Evolutionary conservation across 2,329 filamentous ascomycete species (phyloP).

Genomic region (Lachnellula arida): DNA sequence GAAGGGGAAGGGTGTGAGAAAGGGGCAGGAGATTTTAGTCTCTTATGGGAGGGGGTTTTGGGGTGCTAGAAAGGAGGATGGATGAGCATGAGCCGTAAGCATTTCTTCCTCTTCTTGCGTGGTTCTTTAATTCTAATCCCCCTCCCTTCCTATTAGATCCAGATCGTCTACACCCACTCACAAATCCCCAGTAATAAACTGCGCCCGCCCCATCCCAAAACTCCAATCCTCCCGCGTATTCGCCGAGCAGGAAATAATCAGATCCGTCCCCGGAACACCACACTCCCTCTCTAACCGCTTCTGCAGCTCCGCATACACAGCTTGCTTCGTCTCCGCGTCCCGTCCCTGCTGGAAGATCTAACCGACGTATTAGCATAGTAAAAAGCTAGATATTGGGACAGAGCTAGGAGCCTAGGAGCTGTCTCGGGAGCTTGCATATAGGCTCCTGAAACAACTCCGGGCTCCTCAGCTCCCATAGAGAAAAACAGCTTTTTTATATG

Average conservation of each 20-base stretch:
- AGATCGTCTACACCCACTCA: neutral
- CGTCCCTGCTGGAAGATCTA: constrained; percentile 14
- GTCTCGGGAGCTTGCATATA: no score
- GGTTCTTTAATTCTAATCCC: neutral
- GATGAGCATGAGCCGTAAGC: neutral
- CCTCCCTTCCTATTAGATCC: neutral
- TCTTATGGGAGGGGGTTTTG: constrained; percentile 67
- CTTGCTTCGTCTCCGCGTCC: constrained; percentile 9
- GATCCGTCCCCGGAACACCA: constrained; percentile 6
- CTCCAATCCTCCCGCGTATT: constrained; percentile 15
- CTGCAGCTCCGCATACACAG: constrained; percentile 11
- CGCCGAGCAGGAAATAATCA: constrained; percentile 7
- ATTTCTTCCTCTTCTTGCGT: constrained; percentile 5
- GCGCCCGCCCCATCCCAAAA: constrained; percentile 11
- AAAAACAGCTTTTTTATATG: no score
- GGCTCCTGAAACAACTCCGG: no score
- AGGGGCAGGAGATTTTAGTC: constrained; percentile 60
- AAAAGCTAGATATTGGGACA: no score
- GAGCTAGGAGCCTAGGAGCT: no score
- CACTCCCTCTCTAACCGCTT: constrained; percentile 7
- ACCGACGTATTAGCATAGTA: no score
- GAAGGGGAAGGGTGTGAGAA: constrained; percentile 42
- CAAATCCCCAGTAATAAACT: constrained; percentile 12
- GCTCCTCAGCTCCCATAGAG: no score
- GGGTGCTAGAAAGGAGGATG: constrained; percentile 40